Conservation (phyloP, 1,284 basidiomycete genomes). For the Ganoderma lingzhi region DNA sequence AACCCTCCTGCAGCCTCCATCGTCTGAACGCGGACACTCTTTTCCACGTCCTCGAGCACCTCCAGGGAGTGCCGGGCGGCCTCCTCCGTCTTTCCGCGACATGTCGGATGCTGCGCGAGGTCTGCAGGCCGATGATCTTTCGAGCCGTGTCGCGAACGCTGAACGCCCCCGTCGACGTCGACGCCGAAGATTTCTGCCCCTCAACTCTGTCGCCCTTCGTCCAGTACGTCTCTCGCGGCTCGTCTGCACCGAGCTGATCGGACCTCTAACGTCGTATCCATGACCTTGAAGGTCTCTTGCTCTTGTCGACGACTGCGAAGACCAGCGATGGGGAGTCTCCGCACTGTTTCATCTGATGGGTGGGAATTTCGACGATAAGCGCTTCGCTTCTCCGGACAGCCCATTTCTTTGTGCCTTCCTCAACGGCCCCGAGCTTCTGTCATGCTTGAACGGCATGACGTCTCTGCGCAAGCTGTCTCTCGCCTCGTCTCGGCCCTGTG, state of each 20-base stretch:
- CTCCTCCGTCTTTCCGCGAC: background rate
- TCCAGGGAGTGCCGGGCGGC: background rate
- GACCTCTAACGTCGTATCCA: background rate
- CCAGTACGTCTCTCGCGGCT: background rate
- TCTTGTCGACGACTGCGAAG: background rate
- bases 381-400: background rate
- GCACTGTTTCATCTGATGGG: background rate
- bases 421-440: background rate
- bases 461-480: background rate
- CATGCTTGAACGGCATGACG: background rate
- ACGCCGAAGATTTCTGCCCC: background rate
- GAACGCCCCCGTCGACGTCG: background rate
- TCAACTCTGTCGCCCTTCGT: background rate
- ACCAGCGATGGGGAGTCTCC: background rate
- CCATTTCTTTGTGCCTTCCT: background rate
- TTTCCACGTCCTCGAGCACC: background rate
- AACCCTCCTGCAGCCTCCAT: background rate
- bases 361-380: background rate
- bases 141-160: background rate
- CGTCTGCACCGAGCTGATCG: background rate
- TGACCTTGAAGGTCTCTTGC: background rate
- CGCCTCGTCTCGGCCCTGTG: background rate
- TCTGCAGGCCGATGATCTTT: conserved; percentile 4
- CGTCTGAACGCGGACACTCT: background rate
- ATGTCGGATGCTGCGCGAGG: background rate